Base-by-base conservation (phyloP, 805 yeast genomes). In the Candida montana region DNA sequence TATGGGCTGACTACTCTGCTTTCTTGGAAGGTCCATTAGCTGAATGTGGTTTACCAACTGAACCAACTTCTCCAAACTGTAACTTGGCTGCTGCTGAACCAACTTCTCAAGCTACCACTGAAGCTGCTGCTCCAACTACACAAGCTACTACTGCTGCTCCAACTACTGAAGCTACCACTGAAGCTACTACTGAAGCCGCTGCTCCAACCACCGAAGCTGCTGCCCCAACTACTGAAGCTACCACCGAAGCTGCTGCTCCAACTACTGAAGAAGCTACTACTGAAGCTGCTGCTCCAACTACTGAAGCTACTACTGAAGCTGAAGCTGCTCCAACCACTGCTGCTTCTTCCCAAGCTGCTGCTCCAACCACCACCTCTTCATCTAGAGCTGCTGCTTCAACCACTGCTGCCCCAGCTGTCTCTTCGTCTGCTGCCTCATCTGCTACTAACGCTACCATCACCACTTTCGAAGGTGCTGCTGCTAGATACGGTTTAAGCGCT, bases 1-100 rank as follows among this genome's bases (percentile, higher is more conserved):
- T 62, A 29, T 62, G 59, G 59, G 31, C 48, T n/a, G 55, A 59
- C 43, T 61, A 61, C 43, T 53, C 52, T 9, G 13, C 37, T 0
- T 59, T 39, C 35, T 21, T 49, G 47, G 56, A 34, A 34, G 35
- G 13, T 33, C 26, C 52, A 5, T 42, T 49, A 12, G 53, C 62
- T 12, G 42, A 53, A 33, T 35, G 37, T 35, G 19, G 24, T 17
- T 17, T 24, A 17, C 21, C 37, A 47, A 46, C 56, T 26, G 39
- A 47, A 9, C 62, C 63, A 45, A 57, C 63, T 10, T n/a, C 18
- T n/a, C 17, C 18, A 15, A 29, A 29, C 18, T 29, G 31, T 29
- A 29, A 29, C 31, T 6, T 29, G 7, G 24, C 37, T 13, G 35
- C 43, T 13, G 35, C 43, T 17, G 39, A 39, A 18, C 31, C 46